Evolutionary conservation across 495 filamentous ascomycete genomes (phyloP).

Genomic region (Chlorociboria aeruginascens): DNA sequence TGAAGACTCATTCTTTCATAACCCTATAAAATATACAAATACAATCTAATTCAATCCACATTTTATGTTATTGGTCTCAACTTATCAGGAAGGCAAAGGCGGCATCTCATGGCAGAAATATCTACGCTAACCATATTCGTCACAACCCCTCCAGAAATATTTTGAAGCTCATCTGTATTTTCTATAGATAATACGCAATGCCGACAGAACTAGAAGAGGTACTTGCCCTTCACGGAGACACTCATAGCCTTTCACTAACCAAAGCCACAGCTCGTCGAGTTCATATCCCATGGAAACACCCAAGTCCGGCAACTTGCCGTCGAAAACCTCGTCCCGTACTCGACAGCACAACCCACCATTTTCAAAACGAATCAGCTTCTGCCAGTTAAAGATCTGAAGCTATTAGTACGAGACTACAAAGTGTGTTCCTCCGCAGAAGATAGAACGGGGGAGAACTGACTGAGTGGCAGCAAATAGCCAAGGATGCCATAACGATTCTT

Average conservation of each 20-base stretch:
- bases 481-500: conserved; percentile 84
- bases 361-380: conserved; percentile 75
- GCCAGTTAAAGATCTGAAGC: conserved; percentile 78
- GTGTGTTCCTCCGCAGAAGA: not conserved
- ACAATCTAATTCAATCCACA: no score
- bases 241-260: conserved; percentile 2
- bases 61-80: no score
- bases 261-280: conserved; percentile 64
- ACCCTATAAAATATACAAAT: no score
- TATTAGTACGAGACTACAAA: conserved; percentile 59
- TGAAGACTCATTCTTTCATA: no score
- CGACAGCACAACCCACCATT: conserved; percentile 57
- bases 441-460: not conserved
- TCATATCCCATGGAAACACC: conserved; percentile 80
- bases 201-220: conserved; percentile 79
- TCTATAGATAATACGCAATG: conserved; percentile 35
- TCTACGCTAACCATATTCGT: not conserved
- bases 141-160: not conserved
- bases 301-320: conserved; percentile 71
- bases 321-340: conserved; percentile 80
- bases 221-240: conserved; percentile 4
- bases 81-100: no score
- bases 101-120: no score
- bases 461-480: conserved; percentile 60
- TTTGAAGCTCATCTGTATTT: not conserved